Conservation (phyloP, 129 eudicot genomes). For the Sambucus nigra region DNA sequence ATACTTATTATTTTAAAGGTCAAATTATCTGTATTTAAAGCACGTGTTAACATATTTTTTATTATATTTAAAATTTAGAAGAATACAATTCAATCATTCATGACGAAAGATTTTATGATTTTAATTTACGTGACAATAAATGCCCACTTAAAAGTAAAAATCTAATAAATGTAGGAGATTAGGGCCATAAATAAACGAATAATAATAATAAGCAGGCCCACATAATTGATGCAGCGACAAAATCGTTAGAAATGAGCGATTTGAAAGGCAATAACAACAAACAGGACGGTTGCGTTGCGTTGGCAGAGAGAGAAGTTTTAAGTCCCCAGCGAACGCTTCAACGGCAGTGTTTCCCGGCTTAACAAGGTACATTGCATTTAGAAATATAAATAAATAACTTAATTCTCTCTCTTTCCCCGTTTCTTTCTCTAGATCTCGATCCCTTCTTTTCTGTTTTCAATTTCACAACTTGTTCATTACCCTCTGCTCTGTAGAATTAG, state of each 20-base stretch:
- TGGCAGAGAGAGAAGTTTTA: slow-evolving; percentile 1
- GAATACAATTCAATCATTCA: too few species aligned
- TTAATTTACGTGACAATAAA: too few species aligned
- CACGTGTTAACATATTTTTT: too few species aligned
- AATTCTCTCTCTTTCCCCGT: background rate
- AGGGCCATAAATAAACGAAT: too few species aligned
- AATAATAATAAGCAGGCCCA: too few species aligned
- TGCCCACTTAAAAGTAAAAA: too few species aligned
- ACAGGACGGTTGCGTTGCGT: background rate
- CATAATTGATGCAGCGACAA: background rate
- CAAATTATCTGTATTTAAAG: too few species aligned
- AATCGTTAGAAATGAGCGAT: background rate
- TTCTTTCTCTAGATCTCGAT: slow-evolving; percentile 19
- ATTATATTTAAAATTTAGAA: too few species aligned
- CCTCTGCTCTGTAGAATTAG: slow-evolving; percentile 4
- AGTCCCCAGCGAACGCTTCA: slow-evolving; percentile 40
- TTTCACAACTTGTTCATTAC: slow-evolving; percentile 1
- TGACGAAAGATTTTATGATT: too few species aligned
- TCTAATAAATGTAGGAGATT: too few species aligned
- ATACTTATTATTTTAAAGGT: too few species aligned
- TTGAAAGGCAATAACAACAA: background rate
- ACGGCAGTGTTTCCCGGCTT: slow-evolving; percentile 63
- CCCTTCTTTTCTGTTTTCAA: slow-evolving; percentile 7
- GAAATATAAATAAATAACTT: slow-evolving; percentile 9
- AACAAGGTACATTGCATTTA: too few species aligned